These are phyloP conservation scores for Candolleomyces efflorescens DNA, from an alignment of 768 basidiomycete species.

Conservation along the genomic window DNA sequence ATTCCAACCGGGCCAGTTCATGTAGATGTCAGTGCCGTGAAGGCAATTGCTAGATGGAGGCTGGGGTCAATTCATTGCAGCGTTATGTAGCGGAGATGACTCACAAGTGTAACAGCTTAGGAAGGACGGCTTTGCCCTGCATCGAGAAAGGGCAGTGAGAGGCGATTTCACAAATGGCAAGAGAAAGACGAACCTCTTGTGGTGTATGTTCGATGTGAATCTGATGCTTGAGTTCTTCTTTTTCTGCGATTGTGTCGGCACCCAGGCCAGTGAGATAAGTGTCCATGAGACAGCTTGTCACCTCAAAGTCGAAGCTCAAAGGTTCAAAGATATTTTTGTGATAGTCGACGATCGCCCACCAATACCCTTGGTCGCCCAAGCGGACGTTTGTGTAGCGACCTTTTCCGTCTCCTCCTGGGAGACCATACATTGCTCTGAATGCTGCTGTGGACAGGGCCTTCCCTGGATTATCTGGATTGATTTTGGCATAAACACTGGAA, in stretches of 20 bases:
- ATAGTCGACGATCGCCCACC: slow-evolving; percentile 49
- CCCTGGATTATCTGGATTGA: slow-evolving; percentile 17
- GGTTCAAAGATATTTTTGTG: slow-evolving; percentile 37
- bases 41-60: slow-evolving; percentile 35
- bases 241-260: slow-evolving; percentile 29
- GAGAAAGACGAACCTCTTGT: slow-evolving; percentile 25
- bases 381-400: slow-evolving; percentile 40
- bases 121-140: slow-evolving; percentile 35
- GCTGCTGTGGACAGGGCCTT: slow-evolving; percentile 36
- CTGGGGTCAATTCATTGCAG: background rate
- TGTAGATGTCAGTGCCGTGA: slow-evolving; percentile 36
- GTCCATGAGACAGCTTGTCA: slow-evolving; percentile 45
- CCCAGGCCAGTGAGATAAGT: slow-evolving; percentile 42
- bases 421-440: slow-evolving; percentile 41
- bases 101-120: slow-evolving; percentile 49
- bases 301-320: slow-evolving; percentile 43
- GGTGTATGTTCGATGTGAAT: slow-evolving; percentile 33
- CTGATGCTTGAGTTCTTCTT: slow-evolving; percentile 31
- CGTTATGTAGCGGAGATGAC: slow-evolving; percentile 10
- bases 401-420: slow-evolving; percentile 26
- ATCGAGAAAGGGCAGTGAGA: background rate
- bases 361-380: slow-evolving; percentile 51
- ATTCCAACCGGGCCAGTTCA: slow-evolving; percentile 44
- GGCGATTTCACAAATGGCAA: background rate
- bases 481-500: slow-evolving; percentile 33